These are phyloP conservation scores for Alternaria dauci DNA, from an alignment of 2,329 filamentous ascomycete genomes.

Conservation along the genomic window DNA sequence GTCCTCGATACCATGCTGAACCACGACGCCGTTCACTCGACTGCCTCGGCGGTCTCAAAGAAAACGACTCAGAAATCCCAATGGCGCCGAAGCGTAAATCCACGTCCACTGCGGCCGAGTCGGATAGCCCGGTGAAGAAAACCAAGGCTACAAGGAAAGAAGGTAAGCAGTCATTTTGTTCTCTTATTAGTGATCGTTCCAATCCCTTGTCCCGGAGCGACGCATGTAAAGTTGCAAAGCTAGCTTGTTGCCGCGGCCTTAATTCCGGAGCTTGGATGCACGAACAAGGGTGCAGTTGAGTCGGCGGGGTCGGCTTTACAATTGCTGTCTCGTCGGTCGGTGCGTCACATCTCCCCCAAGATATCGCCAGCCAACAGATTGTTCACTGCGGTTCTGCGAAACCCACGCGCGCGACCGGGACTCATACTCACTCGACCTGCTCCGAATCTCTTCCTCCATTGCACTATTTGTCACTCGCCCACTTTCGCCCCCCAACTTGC, in stretches of 20 bases:
- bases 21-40: background rate
- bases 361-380: constrained; percentile 13
- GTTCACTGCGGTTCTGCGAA: constrained; percentile 7
- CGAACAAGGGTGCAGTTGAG: constrained; percentile 21
- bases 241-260: constrained; percentile 15
- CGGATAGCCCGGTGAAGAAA: constrained; percentile 11
- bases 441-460: background rate
- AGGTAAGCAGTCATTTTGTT: constrained; percentile 7
- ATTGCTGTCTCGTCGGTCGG: constrained; percentile 29
- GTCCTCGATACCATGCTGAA: background rate
- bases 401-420: constrained; percentile 1
- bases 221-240: constrained; percentile 9
- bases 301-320: constrained; percentile 25
- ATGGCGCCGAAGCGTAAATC: constrained; percentile 25
- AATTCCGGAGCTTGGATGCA: constrained; percentile 17
- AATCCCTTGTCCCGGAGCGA: background rate
- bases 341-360: constrained; percentile 29
- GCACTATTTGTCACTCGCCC: background rate
- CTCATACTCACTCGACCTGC: background rate
- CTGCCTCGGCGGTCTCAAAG: constrained; percentile 2
- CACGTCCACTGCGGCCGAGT: background rate
- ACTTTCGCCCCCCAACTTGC: background rate
- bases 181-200: background rate
- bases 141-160: constrained; percentile 8
- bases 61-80: background rate